Base-by-base conservation (phyloP, 768 basidiomycete species). In the Cubamyces lactineus region DNA sequence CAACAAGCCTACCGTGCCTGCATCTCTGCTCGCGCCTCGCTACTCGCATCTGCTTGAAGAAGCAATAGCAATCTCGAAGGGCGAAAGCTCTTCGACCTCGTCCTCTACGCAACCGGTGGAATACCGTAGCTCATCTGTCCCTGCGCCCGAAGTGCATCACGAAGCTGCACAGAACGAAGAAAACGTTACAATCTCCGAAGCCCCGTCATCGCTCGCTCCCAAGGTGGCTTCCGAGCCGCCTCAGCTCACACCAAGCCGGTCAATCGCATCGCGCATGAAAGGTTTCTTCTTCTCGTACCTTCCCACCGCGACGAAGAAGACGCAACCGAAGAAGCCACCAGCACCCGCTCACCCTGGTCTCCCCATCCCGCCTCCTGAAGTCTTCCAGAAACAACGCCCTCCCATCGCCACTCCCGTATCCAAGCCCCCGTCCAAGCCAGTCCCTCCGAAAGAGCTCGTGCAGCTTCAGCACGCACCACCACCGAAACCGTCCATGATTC, bases 391-490 rank as follows among this genome's bases (percentile, higher is more conserved):
- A 57, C 71, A 73, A 16, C 82, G 87, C 2, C 81, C 78, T 5
- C 87, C 86, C 1, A 78, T 91, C 15, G 67, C 72, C 15, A 90
- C 89, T 0, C 89, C 89, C 4, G 80, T 74, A 3, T 78, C 85
- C 15, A 82, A 79, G 42, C 81, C 80, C 1, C 60, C 76, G 15
- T 78, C 82, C 0, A 80, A 77, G 64, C 63, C 73, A 1, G 72
- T 75, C 12, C 82, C 80, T 59, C 88, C 88, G 0, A 91, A 85
- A 72, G 88, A 90, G 30, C 78, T 85, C 17, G 87, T 91, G 2
- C 74, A 80, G 19, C 78, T 92, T 11, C 79, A 87, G 39, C 85
- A 81, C 13, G 81, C 84, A 1, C 82, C 85, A 0, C 47, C 59
- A 5, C 71, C 70, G 17, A 68, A 70, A 41, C 69, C 74, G 4